Evolutionary conservation across 495 filamentous ascomycete genomes (phyloP).

Genomic region (Talaromyces liani): DNA sequence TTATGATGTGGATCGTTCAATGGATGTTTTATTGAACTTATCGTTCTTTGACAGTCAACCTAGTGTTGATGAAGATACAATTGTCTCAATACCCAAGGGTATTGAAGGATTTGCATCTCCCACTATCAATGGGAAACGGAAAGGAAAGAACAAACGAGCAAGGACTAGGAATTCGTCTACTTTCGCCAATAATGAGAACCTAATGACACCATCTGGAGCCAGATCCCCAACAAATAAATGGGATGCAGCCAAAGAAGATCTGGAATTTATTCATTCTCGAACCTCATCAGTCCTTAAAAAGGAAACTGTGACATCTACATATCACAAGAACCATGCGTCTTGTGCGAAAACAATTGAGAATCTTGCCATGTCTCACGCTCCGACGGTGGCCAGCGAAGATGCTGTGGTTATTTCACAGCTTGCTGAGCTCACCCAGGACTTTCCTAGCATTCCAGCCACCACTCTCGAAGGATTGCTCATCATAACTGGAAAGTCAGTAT

Average conservation of each 20-base stretch:
- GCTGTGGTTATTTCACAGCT: constrained; percentile 39
- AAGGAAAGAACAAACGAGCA: constrained; percentile 35
- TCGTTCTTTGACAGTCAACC: constrained; percentile 57
- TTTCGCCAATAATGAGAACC: constrained; percentile 11
- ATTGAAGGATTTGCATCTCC: constrained; percentile 64
- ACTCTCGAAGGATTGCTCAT: constrained; percentile 43
- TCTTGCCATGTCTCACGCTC: constrained; percentile 32
- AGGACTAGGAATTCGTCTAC: constrained; percentile 16
- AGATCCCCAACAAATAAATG: constrained; percentile 39
- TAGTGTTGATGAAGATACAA: constrained; percentile 25
- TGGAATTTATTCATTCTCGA: constrained; percentile 51
- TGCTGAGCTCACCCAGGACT: constrained; percentile 46
- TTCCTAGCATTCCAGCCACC: constrained; percentile 36
- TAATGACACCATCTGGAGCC: constrained; percentile 8
- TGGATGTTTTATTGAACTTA: constrained; percentile 75
- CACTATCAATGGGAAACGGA: constrained; percentile 29
- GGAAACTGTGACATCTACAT: constrained; percentile 49
- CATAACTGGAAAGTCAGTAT: constrained; percentile 48
- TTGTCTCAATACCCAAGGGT: constrained; percentile 51
- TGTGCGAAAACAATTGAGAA: constrained; percentile 45
- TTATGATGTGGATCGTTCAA: constrained; percentile 55
- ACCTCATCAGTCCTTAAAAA: constrained; percentile 35
- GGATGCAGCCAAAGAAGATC: constrained; percentile 45
- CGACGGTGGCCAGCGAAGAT: constrained; percentile 26
- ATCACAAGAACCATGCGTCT: constrained; percentile 56